Percentiles rank a stretch among this genome's conserved stretches.
These are phyloP conservation scores for Aspergillus novofumigatus DNA, from an alignment of 2,329 filamentous ascomycete species.

Conservation along the genomic window DNA sequence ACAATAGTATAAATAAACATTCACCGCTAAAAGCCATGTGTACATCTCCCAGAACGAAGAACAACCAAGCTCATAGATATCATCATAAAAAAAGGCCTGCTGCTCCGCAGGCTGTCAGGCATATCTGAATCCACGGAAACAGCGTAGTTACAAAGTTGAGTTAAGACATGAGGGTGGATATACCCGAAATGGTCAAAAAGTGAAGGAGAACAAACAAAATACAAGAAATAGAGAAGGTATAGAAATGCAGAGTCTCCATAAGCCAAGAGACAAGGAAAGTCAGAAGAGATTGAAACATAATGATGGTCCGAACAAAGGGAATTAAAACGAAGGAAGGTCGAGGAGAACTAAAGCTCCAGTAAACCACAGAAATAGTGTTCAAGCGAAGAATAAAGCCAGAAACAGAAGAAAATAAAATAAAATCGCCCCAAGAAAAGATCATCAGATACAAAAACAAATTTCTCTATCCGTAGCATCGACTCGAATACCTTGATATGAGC, in stretches of 20 bases:
- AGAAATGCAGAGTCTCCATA: conserved; percentile 4
- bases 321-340: neutral
- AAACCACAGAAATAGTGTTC: neutral
- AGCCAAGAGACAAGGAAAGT: neutral
- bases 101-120: neutral
- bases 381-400: neutral
- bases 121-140: neutral
- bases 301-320: neutral
- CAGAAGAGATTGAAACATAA: neutral
- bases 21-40: neutral
- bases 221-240: neutral
- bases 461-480: neutral
- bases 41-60: neutral
- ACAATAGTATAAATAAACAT: neutral
- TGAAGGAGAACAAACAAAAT: neutral
- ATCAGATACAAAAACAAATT: neutral
- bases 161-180: neutral
- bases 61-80: neutral
- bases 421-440: neutral
- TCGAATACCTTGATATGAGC: neutral
- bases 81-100: neutral
- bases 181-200: conserved; percentile 1
- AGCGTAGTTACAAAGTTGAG: neutral
- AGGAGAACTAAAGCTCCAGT: neutral
- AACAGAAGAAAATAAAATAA: neutral